Percentiles rank a stretch among this genome's conserved stretches.
Conservation (phyloP, 2,329 filamentous ascomycete genomes). For the Alternaria postmessia region DNA sequence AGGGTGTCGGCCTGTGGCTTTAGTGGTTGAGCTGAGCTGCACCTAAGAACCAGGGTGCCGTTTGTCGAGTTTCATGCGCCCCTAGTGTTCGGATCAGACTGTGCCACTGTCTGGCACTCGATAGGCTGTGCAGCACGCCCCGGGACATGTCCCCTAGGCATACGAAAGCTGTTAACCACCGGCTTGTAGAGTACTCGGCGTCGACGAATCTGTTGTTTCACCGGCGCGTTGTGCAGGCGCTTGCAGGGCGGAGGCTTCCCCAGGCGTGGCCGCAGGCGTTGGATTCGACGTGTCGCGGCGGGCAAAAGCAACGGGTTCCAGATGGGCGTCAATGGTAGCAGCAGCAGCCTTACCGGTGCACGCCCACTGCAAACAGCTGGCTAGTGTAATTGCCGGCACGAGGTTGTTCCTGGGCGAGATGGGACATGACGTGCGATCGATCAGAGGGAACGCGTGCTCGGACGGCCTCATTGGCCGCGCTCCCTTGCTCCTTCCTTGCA, state of each 20-base stretch:
- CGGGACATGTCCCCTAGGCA: constrained; percentile 6
- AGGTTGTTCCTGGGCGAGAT: constrained; percentile 26
- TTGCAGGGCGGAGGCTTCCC: background rate
- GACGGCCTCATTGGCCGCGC: constrained; percentile 30
- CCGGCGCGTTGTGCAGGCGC: constrained; percentile 23
- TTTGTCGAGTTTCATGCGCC: constrained; percentile 30
- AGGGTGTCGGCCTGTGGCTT: constrained; percentile 14
- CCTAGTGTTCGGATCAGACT: constrained; percentile 22
- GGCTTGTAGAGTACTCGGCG: constrained; percentile 14
- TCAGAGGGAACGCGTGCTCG: constrained; percentile 27
- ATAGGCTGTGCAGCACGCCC: constrained; percentile 20
- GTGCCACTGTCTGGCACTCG: constrained; percentile 9
- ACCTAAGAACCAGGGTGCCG: constrained; percentile 12
- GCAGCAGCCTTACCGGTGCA: constrained; percentile 19
- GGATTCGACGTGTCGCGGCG: background rate
- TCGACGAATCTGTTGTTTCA: constrained; percentile 21
- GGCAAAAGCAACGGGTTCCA: constrained; percentile 16
- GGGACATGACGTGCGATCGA: constrained; percentile 30
- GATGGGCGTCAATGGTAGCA: constrained; percentile 25
- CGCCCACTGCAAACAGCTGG: constrained; percentile 32
- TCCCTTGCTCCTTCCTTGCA: constrained; percentile 40
- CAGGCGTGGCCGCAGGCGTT: constrained; percentile 10
- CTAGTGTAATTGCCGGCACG: constrained; percentile 27
- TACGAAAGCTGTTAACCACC: constrained; percentile 22
- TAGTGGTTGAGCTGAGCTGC: constrained; percentile 19